Evolutionary conservation across 352 stramenopile genomes (phyloP), one percentile per base, ranked within the genome.

Genomic region (Lagenidium giganteum): DNA sequence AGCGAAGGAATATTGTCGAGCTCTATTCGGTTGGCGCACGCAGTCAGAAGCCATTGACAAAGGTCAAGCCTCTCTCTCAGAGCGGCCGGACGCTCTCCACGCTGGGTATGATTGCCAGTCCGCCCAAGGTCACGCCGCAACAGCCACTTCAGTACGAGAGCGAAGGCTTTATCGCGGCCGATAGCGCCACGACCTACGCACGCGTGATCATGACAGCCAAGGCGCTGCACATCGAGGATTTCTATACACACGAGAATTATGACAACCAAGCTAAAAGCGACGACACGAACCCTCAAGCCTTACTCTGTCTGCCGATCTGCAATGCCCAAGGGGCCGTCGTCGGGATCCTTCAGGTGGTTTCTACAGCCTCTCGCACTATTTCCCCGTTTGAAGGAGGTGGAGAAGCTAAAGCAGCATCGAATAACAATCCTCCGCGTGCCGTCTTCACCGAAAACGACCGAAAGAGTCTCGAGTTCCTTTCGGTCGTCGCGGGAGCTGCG

Each of bases 121-220:
- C 59, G 14, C 17, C 36, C 1, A 60, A 48, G 6, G 38, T 52
- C 6, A 50, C 47, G 43, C 20, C 21, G 3, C 32, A 18, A n/a
- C 17, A 9, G 14, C 18, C 36, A 8, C 21, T 17, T 9, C 14
- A 21, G 2, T 76, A 76, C 36, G 54, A 53, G 2, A 75, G 63
- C 25, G 74, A 87, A 57, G 74, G 74, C 14, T 77, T 80, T 21
- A 53, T 83, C 5, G 44, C 66, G 1, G 64, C 67, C 0, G 74
- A 87, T 39, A 82, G 69, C 33, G 54, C 70, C 0, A 87, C 74
- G 18, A 75, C 76, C 8, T 87, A 74, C 31, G 71, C 67, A 3
- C 74, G 73, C 14, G 74, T 87, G 20, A 61, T 84, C 47, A 78
- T 87, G 74, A 81, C 73, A 2, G 70, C 54, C 14, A 70, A 74